Evolutionary conservation across 768 basidiomycete species (phyloP).

Genomic region (Sutorius australiensis): DNA sequence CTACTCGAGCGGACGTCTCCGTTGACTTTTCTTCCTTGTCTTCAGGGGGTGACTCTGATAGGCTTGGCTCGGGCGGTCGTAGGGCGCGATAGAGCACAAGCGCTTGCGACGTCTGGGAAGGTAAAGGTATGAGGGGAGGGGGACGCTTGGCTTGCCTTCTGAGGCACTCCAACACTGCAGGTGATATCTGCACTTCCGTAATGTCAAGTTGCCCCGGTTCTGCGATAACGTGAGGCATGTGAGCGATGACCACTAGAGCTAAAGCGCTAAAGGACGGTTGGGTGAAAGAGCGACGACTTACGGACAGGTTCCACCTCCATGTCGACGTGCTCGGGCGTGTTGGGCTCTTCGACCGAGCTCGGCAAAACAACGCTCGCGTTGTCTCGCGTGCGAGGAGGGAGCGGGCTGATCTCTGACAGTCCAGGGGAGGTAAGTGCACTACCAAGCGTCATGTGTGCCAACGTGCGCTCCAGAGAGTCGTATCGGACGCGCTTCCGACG

Average conservation of each 20-base stretch:
- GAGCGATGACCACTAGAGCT: conserved; percentile 1
- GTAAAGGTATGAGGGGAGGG: conserved; percentile 18
- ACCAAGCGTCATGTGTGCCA: conserved; percentile 48
- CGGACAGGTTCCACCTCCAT: conserved; percentile 73
- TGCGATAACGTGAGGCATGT: conserved; percentile 27
- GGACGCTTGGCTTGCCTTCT: conserved; percentile 28
- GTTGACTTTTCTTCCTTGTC: neutral
- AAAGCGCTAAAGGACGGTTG: neutral
- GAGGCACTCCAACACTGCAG: conserved; percentile 45
- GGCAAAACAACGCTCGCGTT: conserved; percentile 26
- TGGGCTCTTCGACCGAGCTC: conserved; percentile 41
- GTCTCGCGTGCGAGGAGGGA: conserved; percentile 4
- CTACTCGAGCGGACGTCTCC: neutral
- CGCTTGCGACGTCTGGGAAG: conserved; percentile 36
- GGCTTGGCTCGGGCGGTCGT: conserved; percentile 17
- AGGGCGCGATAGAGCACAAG: conserved; percentile 54
- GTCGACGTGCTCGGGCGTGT: conserved; percentile 46
- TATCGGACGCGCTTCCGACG: conserved; percentile 49
- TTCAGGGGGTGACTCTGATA: neutral
- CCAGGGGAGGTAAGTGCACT: conserved; percentile 5
- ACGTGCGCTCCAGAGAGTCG: conserved; percentile 49
- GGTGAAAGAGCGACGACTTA: conserved; percentile 31
- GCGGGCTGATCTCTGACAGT: conserved; percentile 10
- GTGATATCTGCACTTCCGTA: conserved; percentile 39
- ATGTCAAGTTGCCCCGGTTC: conserved; percentile 20